These are phyloP conservation scores for Jamesozyma spencerorum DNA, from an alignment of 805 yeast genomes.

Conservation along the genomic window DNA sequence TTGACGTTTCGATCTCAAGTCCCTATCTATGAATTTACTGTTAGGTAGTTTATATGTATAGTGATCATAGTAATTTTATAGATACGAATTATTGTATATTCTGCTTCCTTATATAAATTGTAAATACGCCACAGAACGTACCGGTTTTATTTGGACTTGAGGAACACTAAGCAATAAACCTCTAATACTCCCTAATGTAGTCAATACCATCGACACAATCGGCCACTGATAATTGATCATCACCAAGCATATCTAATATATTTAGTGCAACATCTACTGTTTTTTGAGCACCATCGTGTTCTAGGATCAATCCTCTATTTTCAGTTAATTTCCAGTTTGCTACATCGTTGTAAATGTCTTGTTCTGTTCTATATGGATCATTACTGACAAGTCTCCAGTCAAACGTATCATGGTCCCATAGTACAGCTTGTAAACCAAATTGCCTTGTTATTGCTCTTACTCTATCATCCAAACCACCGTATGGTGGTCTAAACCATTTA, in stretches of 20 bases:
- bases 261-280: slow-evolving; percentile 66
- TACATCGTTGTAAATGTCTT: slow-evolving; percentile 48
- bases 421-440: slow-evolving; percentile 77
- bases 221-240: slow-evolving; percentile 65
- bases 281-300: slow-evolving; percentile 65
- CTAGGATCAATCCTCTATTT: slow-evolving; percentile 62
- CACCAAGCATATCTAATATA: slow-evolving; percentile 46
- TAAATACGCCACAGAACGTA: too few relatives aligned
- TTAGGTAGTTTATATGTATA: too few relatives aligned
- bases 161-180: not conserved
- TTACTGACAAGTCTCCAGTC: slow-evolving; percentile 72
- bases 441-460: slow-evolving; percentile 69
- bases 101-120: too few relatives aligned
- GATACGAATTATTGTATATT: too few relatives aligned
- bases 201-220: slow-evolving; percentile 63
- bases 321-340: slow-evolving; percentile 38
- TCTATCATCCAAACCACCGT: slow-evolving; percentile 87
- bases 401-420: slow-evolving; percentile 87
- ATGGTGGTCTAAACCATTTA: slow-evolving; percentile 92
- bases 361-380: slow-evolving; percentile 37
- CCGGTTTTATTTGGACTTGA: too few relatives aligned
- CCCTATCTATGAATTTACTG: too few relatives aligned
- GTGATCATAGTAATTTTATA: too few relatives aligned
- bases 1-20: too few relatives aligned
- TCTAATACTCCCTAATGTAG: slow-evolving; percentile 37